Evolutionary conservation across 164 flowering plant species (phyloP).

Genomic region (Magnolia sinica): DNA sequence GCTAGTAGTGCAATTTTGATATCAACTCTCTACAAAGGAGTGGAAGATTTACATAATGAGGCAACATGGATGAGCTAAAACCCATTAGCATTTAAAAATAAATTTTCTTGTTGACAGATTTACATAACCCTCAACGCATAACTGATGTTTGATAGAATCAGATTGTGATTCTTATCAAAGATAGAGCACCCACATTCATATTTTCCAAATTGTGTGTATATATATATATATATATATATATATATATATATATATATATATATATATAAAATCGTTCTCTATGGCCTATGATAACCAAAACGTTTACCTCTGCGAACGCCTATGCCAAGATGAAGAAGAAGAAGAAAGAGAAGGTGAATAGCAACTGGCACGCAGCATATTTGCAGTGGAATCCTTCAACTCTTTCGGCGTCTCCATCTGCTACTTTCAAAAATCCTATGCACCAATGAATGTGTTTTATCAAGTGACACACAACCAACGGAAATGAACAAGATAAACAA

Average conservation of each 20-base stretch:
- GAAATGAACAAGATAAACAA: neutral
- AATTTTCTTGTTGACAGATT: neutral
- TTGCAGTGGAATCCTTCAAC: neutral
- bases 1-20: neutral
- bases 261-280: neutral
- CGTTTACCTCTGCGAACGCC: constrained; percentile 8
- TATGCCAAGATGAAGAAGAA: neutral
- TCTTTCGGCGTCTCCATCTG: neutral
- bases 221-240: too few species aligned
- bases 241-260: too few species aligned
- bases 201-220: neutral
- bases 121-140: neutral
- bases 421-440: neutral
- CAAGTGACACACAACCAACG: neutral
- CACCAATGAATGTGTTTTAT: neutral
- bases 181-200: neutral
- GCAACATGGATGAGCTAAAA: neutral
- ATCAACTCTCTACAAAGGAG: neutral
- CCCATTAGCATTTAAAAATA: neutral
- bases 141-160: too few species aligned
- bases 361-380: neutral
- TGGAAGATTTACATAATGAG: neutral
- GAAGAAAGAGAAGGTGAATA: constrained; percentile 5
- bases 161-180: neutral
- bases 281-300: neutral